A percentile compares a stretch with the other conserved stretches of the same genome.
These are phyloP conservation scores for Penicillium sp. DNA, from an alignment of 2,329 filamentous ascomycete genomes.

Conservation along the genomic window DNA sequence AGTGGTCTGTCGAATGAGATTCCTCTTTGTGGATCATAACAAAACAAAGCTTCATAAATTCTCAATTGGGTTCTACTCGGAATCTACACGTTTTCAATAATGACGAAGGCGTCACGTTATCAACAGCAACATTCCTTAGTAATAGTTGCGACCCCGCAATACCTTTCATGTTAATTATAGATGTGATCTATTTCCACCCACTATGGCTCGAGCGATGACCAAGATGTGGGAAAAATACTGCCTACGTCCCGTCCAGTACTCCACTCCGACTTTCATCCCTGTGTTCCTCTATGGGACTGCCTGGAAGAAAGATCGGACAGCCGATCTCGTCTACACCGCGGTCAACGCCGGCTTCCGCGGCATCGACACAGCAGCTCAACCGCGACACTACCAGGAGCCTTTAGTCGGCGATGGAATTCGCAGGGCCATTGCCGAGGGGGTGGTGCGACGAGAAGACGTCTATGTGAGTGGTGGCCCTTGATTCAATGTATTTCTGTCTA, in stretches of 20 bases:
- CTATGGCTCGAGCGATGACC: constrained; percentile 23
- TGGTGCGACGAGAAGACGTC: constrained; percentile 60
- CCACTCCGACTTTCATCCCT: constrained; percentile 33
- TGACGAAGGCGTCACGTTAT: neutral
- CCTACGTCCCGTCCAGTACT: constrained; percentile 26
- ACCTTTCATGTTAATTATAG: neutral
- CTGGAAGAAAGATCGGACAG: constrained; percentile 75
- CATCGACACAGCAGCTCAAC: constrained; percentile 77
- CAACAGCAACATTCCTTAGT: neutral
- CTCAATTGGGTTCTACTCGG: neutral
- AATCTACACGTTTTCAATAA: neutral
- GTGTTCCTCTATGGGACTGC: constrained; percentile 74
- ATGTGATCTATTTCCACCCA: neutral
- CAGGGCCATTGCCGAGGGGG: constrained; percentile 58
- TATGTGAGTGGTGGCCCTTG: constrained; percentile 55
- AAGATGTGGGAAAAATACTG: constrained; percentile 34
- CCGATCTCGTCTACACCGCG: constrained; percentile 67
- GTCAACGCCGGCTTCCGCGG: constrained; percentile 68
- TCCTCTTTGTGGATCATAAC: no score
- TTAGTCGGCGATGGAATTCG: constrained; percentile 68
- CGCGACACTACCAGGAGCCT: constrained; percentile 73
- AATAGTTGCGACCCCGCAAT: neutral
- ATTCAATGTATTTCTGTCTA: neutral
- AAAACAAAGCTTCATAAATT: no score
- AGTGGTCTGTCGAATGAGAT: no score